These are phyloP conservation scores for Trichoderma aggressivum DNA, from an alignment of 2,329 filamentous ascomycete species.

Conservation along the genomic window DNA sequence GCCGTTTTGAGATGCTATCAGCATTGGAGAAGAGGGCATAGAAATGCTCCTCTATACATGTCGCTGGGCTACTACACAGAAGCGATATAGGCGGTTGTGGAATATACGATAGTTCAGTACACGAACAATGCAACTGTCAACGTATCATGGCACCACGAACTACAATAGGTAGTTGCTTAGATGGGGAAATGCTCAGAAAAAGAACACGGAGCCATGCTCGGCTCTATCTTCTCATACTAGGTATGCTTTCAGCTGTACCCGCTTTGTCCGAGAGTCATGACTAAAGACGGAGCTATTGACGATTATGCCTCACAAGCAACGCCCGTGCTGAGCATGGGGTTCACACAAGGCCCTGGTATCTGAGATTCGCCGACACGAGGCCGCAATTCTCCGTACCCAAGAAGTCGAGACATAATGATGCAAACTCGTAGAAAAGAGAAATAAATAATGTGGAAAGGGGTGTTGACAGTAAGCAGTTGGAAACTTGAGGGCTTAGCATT, in stretches of 20 bases:
- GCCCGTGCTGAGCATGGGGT: background rate
- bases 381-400: constrained; percentile 13
- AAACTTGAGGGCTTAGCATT: background rate
- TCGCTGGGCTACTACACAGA: background rate
- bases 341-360: background rate
- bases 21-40: background rate
- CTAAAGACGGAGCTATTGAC: constrained; percentile 9
- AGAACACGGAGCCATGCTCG: constrained; percentile 4
- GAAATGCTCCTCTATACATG: background rate
- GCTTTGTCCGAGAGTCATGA: constrained; percentile 10
- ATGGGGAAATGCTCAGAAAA: background rate
- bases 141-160: background rate
- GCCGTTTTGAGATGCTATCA: background rate
- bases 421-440: background rate
- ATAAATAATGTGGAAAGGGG: background rate
- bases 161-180: background rate
- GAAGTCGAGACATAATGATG: background rate
- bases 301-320: background rate
- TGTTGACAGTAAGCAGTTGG: fast-evolving
- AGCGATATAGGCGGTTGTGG: background rate
- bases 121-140: background rate
- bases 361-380: constrained; percentile 5
- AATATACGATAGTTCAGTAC: background rate
- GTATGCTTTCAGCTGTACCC: constrained; percentile 5
- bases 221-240: background rate